Base-by-base conservation (phyloP, 2,329 filamentous ascomycete genomes). In the Lanzia echinophila region DNA sequence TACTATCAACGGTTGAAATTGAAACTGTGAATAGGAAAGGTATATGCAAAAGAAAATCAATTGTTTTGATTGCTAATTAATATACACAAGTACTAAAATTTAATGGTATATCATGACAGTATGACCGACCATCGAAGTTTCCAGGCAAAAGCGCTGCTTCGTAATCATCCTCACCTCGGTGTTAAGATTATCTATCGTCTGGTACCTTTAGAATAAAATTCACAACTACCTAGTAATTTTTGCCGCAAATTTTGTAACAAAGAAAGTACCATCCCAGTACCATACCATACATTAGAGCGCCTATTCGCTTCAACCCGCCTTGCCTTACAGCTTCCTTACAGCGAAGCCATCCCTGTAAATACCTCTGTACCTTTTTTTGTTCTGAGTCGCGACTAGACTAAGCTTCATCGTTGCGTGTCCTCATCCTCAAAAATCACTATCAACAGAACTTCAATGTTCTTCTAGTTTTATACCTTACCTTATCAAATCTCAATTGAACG, bases 231-330 rank as follows among this genome's bases (percentile, higher is more conserved):
- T 28, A 28, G 4, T 28, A 28, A 8, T 28, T 19, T 41, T 41
- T 41, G 38, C 38, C 38, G 17, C 38, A 41, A 17, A 8, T 8
- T 28, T 28, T 28, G 24, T 28, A 28, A 28, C 4, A 20, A 19
- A 41, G 10, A 7, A n/a, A 41, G 36, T 19, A 19, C 38, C 17
- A 41, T n/a, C n/a, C n/a, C n/a, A 41, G 20, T 15, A 22, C 19
- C 12, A 90, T 63, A 80, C n/a, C n/a, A n/a, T n/a, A n/a, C n/a
- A n/a, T n/a, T 66, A 22, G 3, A 13, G 58, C 56, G 49, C 33
- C 42, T 53, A 48, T 47, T 55, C 50, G 42, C 50, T 50, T 39
- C 48, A 22, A 17, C 48, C 47, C 47, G 38, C 41, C 41, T 6
- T 43, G 4, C 24, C 24, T 28, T 28, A 28, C 24, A 28, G 24